phyloP scores from a whole-genome alignment of 169 alveolate genomes.

The Cryptosporidium viatorum region DNA sequence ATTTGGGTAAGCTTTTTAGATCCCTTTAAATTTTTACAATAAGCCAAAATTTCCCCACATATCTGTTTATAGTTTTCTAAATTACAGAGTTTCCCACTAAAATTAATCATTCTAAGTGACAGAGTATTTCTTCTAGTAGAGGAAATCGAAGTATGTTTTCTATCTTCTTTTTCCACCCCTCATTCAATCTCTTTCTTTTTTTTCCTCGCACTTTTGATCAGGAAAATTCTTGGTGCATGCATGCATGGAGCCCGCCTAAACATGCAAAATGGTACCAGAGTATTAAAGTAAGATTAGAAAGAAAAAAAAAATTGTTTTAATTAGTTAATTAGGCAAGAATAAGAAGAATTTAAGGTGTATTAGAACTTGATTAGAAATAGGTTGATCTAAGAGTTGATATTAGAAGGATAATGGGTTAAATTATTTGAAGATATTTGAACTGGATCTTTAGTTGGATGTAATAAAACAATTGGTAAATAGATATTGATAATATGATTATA shows the following conservation, averaged over 20 bases:
- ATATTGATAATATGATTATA: no score
- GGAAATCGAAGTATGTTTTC: not conserved
- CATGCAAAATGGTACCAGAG: not conserved
- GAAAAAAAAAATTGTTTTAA: no score
- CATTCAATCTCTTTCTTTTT: not conserved
- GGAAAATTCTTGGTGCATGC: not conserved
- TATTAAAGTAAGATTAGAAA: not conserved
- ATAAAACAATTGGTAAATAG: not conserved
- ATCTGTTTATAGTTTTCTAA: not conserved
- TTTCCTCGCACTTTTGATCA: conserved; percentile 6
- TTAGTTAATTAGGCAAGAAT: not conserved
- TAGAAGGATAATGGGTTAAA: no score
- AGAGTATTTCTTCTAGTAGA: no score
- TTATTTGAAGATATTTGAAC: no score
- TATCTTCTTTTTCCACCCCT: not conserved
- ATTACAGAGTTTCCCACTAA: not conserved
- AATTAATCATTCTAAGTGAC: not conserved
- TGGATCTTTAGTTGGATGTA: no score
- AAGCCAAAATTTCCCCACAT: not conserved
- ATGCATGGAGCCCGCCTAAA: not conserved
- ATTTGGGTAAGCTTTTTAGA: not conserved
- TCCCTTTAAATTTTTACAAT: not conserved
- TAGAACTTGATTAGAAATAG: no score
- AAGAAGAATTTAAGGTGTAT: no score
- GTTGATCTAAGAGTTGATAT: no score